A percentile compares a stretch with the other conserved stretches of the same genome.
Evolutionary conservation across 139 green algal genomes (phyloP).

Genomic region (Chlorella sp.): DNA sequence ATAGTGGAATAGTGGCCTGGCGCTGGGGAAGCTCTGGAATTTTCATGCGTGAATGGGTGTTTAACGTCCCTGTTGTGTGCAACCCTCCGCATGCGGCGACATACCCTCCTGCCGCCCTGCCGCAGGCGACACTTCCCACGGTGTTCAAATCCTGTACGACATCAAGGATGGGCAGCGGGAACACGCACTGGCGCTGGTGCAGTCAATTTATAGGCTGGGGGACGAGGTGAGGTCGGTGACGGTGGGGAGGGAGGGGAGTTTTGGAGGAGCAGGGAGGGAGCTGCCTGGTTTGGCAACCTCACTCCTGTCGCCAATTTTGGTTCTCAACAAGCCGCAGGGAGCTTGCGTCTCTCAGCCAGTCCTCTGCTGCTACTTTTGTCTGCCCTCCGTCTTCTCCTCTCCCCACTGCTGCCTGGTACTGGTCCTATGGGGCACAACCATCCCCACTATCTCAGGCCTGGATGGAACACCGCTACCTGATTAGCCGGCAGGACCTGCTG

Average conservation of each 20-base stretch:
- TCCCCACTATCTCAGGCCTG: constrained; percentile 3
- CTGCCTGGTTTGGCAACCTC: neutral
- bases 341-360: neutral
- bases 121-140: constrained; percentile 6
- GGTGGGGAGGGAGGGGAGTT: neutral
- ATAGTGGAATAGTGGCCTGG: too few species aligned
- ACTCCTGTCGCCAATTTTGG: neutral
- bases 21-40: too few species aligned
- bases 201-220: constrained; percentile 17
- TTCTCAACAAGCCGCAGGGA: neutral
- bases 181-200: neutral
- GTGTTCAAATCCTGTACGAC: constrained; percentile 12
- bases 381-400: too few species aligned
- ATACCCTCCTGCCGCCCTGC: neutral
- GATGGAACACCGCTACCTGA: constrained; percentile 32
- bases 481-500: constrained; percentile 7
- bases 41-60: neutral
- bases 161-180: neutral
- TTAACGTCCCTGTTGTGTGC: neutral
- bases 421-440: too few species aligned
- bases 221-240: neutral
- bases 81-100: neutral
- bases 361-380: too few species aligned
- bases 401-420: too few species aligned
- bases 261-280: neutral